Evolutionary conservation across 2,329 filamentous ascomycete species (phyloP).

Genomic region (Fusarium sp.): DNA sequence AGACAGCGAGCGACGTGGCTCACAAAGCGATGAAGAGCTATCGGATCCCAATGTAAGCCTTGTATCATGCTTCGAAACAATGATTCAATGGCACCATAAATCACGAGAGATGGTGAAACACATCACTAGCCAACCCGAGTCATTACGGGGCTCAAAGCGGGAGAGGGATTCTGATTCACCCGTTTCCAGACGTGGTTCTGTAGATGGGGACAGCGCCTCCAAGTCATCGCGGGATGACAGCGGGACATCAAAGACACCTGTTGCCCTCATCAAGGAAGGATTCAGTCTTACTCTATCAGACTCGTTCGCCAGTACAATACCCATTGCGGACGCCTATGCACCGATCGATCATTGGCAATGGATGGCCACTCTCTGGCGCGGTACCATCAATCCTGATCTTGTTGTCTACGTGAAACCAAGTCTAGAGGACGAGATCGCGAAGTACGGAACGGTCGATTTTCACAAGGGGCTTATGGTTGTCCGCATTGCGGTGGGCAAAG

Average conservation of each 20-base stretch:
- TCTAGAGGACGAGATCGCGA: constrained; percentile 53
- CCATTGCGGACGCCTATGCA: constrained; percentile 81
- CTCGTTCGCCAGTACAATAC: constrained; percentile 77
- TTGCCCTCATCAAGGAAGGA: constrained; percentile 80
- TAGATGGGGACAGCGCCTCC: constrained; percentile 14
- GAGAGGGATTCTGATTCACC: constrained; percentile 13
- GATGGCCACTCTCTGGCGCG: constrained; percentile 94
- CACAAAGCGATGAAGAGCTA: constrained; percentile 30
- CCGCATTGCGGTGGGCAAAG: constrained; percentile 57
- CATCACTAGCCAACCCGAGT: constrained; percentile 52
- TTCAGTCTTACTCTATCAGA: constrained; percentile 87
- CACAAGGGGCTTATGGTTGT: constrained; percentile 66
- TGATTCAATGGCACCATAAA: constrained; percentile 80
- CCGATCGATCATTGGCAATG: constrained; percentile 97
- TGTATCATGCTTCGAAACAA: constrained; percentile 73
- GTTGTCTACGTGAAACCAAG: constrained; percentile 73
- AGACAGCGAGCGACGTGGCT: constrained; percentile 14
- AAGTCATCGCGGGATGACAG: constrained; percentile 14
- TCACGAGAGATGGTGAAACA: constrained; percentile 76
- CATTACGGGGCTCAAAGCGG: constrained; percentile 18
- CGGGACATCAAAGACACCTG: constrained; percentile 62
- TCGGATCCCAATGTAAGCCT: constrained; percentile 56
- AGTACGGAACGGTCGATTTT: constrained; percentile 67
- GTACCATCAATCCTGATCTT: constrained; percentile 83
- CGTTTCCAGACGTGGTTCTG: constrained; percentile 25